Conservation (phyloP, 176 grass and related monocot species). For the Eragrostis nindensis region DNA sequence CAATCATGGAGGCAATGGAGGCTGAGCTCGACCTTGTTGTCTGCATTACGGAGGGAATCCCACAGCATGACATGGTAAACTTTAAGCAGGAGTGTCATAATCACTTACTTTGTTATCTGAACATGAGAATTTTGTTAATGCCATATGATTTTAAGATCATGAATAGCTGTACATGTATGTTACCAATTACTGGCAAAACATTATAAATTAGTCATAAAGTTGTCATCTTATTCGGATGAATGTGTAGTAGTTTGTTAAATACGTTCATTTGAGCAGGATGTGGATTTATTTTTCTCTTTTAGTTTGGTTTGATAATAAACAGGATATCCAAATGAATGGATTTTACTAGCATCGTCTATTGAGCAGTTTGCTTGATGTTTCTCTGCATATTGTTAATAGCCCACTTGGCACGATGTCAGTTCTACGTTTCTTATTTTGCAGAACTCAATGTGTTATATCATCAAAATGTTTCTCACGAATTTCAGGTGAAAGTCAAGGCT, state of each 20-base stretch:
- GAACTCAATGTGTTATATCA: background rate
- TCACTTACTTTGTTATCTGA: background rate
- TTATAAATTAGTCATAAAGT: background rate
- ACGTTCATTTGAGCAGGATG: background rate
- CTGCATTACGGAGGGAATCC: constrained; percentile 99
- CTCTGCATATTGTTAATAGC: background rate
- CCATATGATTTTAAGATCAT: constrained; percentile 15
- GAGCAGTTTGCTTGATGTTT: background rate
- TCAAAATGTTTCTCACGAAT: constrained; percentile 29
- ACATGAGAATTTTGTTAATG: background rate
- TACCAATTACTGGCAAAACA: background rate
- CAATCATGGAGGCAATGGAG: constrained; percentile 97
- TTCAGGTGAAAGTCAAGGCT: constrained; percentile 91
- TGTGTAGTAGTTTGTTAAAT: background rate
- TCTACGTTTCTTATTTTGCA: background rate
- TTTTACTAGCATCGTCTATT: background rate
- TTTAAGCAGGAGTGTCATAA: background rate
- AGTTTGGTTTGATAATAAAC: constrained; percentile 2
- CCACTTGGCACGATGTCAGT: background rate
- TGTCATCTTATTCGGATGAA: background rate
- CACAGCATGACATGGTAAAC: constrained; percentile 98
- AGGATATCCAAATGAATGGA: background rate
- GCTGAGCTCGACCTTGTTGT: constrained; percentile 93
- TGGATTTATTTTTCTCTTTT: background rate
- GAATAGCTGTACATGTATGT: background rate